Base-by-base conservation (phyloP, 108 stramenopile genomes). In the Epithemia pelagica region DNA sequence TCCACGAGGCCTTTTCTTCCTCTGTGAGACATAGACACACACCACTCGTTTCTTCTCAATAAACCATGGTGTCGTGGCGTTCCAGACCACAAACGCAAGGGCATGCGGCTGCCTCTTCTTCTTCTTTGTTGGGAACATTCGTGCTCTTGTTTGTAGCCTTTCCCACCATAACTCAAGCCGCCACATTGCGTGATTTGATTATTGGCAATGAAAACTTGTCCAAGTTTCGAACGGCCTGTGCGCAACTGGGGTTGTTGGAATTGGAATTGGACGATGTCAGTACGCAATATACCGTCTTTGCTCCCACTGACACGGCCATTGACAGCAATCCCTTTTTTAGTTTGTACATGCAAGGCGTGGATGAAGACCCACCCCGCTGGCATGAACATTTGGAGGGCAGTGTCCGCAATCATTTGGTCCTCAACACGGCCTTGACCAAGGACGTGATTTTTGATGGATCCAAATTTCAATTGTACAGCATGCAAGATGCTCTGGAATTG, bases 211-310 rank as follows among this genome's bases (percentile, higher is more conserved):
- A 54, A 54, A 51, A 66, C 19, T 56, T 66, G 52, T 28, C 54
- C 65, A 26, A 55, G 24, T 66, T 66, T 30, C 65, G 54, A 1
- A 22, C 25, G 2, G 51, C 52, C 52, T 21, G 54, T 23, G 52
- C 23, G 20, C 21, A 28, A 55, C 1, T 54, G 10, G 65, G 65
- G 1, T 2, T 56, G 19, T 30, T 68, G 23, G 67, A 68, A 23
- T 19, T 27, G 2, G 10, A 52, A 2, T 28, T 68, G 19, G 58
- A 68, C 58, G 67, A 68, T 27, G 15, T 1, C 0, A n/a, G 29
- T 10, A 25, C 30, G 57, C 31, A 58, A 22, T 58, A 59, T 23
- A 68, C 67, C n/a, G 57, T 68, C 30, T 59, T 68, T 32, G 67
- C 67, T 30, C 67, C 67, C 25, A 25, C 56, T 25, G 59, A 68